Evolutionary conservation across 1,284 basidiomycete genomes (phyloP), one percentile per base, ranked within the genome.

Genomic region (Wallemia mellicola): DNA sequence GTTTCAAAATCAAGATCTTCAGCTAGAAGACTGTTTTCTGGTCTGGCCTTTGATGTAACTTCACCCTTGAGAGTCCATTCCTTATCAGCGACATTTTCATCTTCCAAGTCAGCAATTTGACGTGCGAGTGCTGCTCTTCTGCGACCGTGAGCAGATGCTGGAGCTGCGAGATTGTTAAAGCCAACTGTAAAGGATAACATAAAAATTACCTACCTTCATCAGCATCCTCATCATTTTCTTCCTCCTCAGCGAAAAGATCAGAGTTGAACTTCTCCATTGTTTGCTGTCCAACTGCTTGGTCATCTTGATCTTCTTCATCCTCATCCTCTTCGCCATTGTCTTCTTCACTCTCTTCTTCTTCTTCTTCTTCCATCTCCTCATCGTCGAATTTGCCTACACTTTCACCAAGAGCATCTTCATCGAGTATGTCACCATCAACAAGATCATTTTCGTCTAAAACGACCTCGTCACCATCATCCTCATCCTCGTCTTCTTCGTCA

Each of bases 21-120:
- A 68, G 88, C 86, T 15, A 99, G 75, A 19, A 96, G 74, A 25
- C 86, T 86, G 71, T 98, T 91, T 67, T 86, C 79, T 1, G 94
- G 92, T 59, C 94, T 79, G 54, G 81, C 73, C 33, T 81, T 77
- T 3, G 85, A 78, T 14, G 77, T 79, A 14, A 87, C 86, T 71
- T 99, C 94, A 57, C 94, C 92, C 73, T 86, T 78, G 30, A 96
- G 74, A 3, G 82, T 82, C 94, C 94, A 99, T 64, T 96, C 91
- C 66, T 76, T 76, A 30, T 73, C 71, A 3, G 71, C 74, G 26
- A 77, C 71, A 56, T 76, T 76, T 66, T 77, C 72, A 26, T 67
- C 65, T 63, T 78, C 76, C 26, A 77, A 71, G 58, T 71, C 66
- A 9, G 73, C 71, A 60, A 78, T 78, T 64, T 77, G 74, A 28